These are phyloP conservation scores for Chiua virens DNA, from an alignment of 768 basidiomycete genomes.

Conservation along the genomic window DNA sequence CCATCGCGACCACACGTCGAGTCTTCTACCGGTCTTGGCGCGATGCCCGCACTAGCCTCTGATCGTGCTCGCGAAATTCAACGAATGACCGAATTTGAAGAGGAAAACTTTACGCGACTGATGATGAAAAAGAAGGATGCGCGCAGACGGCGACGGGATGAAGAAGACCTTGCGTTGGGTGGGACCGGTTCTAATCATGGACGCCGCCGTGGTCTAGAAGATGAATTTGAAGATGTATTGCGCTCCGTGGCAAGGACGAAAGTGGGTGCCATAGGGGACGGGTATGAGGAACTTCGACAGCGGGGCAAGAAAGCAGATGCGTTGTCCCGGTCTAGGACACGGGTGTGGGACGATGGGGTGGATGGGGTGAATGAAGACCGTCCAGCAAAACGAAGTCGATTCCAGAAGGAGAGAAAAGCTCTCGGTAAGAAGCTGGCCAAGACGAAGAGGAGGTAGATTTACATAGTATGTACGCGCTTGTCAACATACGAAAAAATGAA, in stretches of 20 bases:
- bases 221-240: conserved; percentile 83
- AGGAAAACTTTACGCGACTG: conserved; percentile 89
- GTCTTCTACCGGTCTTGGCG: conserved; percentile 70
- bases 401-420: conserved; percentile 43
- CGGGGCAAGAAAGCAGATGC: conserved; percentile 63
- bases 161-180: conserved; percentile 86
- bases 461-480: too few species aligned
- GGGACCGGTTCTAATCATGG: conserved; percentile 57
- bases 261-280: conserved; percentile 54
- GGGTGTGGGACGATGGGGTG: conserved; percentile 27
- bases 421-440: conserved; percentile 32
- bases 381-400: conserved; percentile 38
- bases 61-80: conserved; percentile 78
- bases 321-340: conserved; percentile 55
- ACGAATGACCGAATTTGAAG: conserved; percentile 85
- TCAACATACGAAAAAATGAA: too few species aligned
- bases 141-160: conserved; percentile 69
- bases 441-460: conserved; percentile 18
- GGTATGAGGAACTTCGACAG: conserved; percentile 78
- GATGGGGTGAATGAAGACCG: conserved; percentile 32
- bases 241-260: conserved; percentile 52
- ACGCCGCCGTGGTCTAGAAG: conserved; percentile 68
- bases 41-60: conserved; percentile 51
- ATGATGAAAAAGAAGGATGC: conserved; percentile 89
- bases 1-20: conserved; percentile 67